Evolutionary conservation across 2,329 filamentous ascomycete species (phyloP).

Genomic region (Cadophora malorum): DNA sequence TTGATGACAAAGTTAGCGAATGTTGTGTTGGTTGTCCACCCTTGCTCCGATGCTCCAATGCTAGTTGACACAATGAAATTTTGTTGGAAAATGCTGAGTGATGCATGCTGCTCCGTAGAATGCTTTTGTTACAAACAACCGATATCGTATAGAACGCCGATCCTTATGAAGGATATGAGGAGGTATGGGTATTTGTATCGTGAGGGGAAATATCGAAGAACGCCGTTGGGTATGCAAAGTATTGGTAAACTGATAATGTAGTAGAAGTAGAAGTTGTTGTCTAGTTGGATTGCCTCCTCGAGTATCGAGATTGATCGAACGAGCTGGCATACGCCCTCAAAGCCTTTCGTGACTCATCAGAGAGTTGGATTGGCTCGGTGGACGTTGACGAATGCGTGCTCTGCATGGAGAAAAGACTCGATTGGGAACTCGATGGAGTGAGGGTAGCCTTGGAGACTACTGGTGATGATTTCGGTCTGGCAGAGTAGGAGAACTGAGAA

Average conservation of each 20-base stretch:
- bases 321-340: conserved; percentile 85
- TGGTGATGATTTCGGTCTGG: conserved; percentile 54
- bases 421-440: conserved; percentile 79
- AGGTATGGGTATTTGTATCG: conserved; percentile 42
- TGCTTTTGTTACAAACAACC: conserved; percentile 42
- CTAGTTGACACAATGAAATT: conserved; percentile 37
- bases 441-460: conserved; percentile 53
- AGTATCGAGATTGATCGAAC: conserved; percentile 71
- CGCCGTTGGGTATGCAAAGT: conserved; percentile 38
- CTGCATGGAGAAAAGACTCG: conserved; percentile 81
- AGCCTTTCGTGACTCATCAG: conserved; percentile 78
- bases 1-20: conserved; percentile 30
- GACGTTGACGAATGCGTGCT: conserved; percentile 62
- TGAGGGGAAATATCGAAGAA: conserved; percentile 35
- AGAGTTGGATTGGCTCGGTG: conserved; percentile 64
- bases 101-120: conserved; percentile 39
- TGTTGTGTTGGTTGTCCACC: conserved; percentile 23
- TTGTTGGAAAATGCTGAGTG: conserved; percentile 31
- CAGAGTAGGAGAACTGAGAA: conserved; percentile 54
- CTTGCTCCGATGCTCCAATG: conserved; percentile 35
- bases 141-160: conserved; percentile 40
- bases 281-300: conserved; percentile 44
- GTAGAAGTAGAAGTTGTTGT: conserved; percentile 31
- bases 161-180: conserved; percentile 38
- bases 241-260: conserved; percentile 23